Conservation (phyloP, 2,329 filamentous ascomycete species). For the Fusarium begoniae region DNA sequence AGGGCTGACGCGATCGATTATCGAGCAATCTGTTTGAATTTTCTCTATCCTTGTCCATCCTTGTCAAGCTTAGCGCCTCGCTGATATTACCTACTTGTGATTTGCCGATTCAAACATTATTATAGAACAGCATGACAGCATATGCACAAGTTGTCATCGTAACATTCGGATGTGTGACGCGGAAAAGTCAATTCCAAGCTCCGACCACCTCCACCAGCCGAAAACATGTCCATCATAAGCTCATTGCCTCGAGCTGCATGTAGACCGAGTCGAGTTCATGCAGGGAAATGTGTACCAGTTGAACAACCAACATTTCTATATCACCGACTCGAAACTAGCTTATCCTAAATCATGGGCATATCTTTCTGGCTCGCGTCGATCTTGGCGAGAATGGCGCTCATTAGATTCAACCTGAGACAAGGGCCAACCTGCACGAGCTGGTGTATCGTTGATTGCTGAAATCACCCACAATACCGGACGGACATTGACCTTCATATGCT, state of each 20-base stretch:
- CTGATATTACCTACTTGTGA: slow-evolving; percentile 5
- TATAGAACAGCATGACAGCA: slow-evolving; percentile 21
- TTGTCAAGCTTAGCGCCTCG: slow-evolving; percentile 9
- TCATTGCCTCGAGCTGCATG: background rate
- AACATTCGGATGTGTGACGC: slow-evolving; percentile 18
- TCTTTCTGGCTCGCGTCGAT: slow-evolving; percentile 19
- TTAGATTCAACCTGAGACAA: slow-evolving; percentile 33
- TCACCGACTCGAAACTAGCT: background rate
- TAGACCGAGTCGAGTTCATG: background rate
- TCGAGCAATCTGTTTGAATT: slow-evolving; percentile 8
- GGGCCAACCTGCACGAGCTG: background rate
- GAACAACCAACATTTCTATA: background rate
- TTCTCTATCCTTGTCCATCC: background rate
- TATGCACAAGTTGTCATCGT: slow-evolving; percentile 15
- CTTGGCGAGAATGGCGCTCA: slow-evolving; percentile 16
- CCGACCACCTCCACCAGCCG: background rate
- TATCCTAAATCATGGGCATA: background rate
- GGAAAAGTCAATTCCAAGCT: slow-evolving; percentile 21
- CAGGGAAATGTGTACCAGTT: background rate
- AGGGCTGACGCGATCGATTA: slow-evolving; percentile 20
- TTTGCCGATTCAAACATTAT: slow-evolving; percentile 8
- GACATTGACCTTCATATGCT: background rate
- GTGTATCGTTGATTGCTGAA: background rate
- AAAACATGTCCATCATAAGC: background rate
- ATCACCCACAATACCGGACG: background rate